These are phyloP conservation scores for Fagus crenata DNA, from an alignment of 306 rosid species.

Conservation along the genomic window DNA sequence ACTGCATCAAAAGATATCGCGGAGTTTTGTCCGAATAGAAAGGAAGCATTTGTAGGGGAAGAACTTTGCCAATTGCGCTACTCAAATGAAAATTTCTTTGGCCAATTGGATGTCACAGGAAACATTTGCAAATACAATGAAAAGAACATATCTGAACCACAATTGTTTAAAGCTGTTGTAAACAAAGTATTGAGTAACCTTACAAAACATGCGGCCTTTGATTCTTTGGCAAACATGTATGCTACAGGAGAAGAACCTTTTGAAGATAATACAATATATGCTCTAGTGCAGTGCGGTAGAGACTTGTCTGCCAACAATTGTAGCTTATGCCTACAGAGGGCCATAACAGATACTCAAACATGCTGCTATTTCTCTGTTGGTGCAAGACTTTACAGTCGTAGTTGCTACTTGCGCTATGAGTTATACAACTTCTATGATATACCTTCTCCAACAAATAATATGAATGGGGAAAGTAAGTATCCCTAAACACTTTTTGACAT, in stretches of 20 bases:
- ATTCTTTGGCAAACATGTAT: constrained; percentile 40
- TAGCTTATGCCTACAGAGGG: constrained; percentile 43
- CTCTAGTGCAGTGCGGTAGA: constrained; percentile 55
- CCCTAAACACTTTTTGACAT: not conserved
- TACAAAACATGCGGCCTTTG: constrained; percentile 36
- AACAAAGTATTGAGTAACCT: constrained; percentile 36
- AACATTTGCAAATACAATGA: constrained; percentile 29
- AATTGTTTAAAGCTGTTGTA: constrained; percentile 36
- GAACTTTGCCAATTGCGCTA: constrained; percentile 57
- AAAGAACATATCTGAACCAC: constrained; percentile 36
- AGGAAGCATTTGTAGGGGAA: constrained; percentile 56
- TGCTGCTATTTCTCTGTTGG: constrained; percentile 48
- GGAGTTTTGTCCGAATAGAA: constrained; percentile 39
- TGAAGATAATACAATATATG: constrained; percentile 42
- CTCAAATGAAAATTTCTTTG: constrained; percentile 45
- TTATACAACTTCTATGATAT: constrained; percentile 44
- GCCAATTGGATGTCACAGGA: constrained; percentile 36
- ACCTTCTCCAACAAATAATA: constrained; percentile 19
- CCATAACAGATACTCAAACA: constrained; percentile 33
- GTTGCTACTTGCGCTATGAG: constrained; percentile 62
- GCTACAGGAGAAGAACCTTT: constrained; percentile 39
- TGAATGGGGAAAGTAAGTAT: constrained; percentile 33
- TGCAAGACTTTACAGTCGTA: constrained; percentile 52
- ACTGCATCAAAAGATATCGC: constrained; percentile 29
- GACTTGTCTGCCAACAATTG: constrained; percentile 55